Evolutionary conservation across 345 rosid species (phyloP).

Genomic region (Clarkia xantiana): DNA sequence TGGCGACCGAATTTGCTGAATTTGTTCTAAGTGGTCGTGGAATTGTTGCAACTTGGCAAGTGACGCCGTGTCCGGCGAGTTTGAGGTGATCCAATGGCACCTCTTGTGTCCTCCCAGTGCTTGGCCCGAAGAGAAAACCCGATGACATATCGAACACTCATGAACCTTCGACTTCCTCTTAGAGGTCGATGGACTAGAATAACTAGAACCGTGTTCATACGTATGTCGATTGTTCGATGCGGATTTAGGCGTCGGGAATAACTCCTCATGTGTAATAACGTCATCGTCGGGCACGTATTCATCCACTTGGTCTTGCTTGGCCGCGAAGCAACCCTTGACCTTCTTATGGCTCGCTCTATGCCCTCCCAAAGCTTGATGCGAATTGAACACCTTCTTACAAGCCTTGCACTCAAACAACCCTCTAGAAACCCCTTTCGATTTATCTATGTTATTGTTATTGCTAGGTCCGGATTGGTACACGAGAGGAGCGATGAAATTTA

Average conservation of each 20-base stretch:
- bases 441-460: slow-evolving; percentile 12
- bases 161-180: slow-evolving; percentile 68
- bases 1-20: slow-evolving; percentile 31
- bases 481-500: slow-evolving; percentile 25
- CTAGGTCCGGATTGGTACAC: slow-evolving; percentile 11
- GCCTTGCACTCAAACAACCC: slow-evolving; percentile 92
- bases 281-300: slow-evolving; percentile 28
- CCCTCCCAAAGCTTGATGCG: slow-evolving; percentile 98
- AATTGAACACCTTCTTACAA: slow-evolving; percentile 91
- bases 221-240: slow-evolving; percentile 17
- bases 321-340: slow-evolving; percentile 95
- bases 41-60: slow-evolving; percentile 38
- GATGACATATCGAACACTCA: slow-evolving; percentile 86
- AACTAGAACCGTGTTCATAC: slow-evolving; percentile 23
- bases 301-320: slow-evolving; percentile 30
- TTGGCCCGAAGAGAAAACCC: slow-evolving; percentile 87
- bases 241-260: slow-evolving; percentile 25
- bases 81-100: slow-evolving; percentile 93
- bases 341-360: slow-evolving; percentile 99
- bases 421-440: slow-evolving; percentile 24
- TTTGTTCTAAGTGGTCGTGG: slow-evolving; percentile 35
- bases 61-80: slow-evolving; percentile 35
- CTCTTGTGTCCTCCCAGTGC: slow-evolving; percentile 96
- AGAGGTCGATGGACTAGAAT: slow-evolving; percentile 23
- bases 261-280: slow-evolving; percentile 37